Conservation (phyloP, 495 filamentous ascomycete species). For the Annulohypoxylon moriforme region DNA sequence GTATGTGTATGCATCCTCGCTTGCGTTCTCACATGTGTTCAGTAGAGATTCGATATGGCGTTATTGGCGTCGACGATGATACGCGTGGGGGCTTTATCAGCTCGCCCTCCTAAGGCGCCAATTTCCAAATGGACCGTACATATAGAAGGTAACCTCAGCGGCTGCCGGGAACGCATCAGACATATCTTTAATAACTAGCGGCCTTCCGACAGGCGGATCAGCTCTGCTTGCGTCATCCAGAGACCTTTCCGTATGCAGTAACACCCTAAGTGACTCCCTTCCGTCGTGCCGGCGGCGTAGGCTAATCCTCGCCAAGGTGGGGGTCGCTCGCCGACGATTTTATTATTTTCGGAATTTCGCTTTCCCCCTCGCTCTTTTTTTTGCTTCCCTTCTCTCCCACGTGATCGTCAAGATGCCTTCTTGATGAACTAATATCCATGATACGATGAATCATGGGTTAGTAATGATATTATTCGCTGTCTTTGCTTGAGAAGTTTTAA, state of each 20-base stretch:
- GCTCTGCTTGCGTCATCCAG: constrained; percentile 37
- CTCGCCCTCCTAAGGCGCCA: constrained; percentile 10
- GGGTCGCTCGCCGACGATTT: constrained; percentile 14
- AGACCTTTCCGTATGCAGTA: constrained; percentile 30
- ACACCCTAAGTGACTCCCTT: constrained; percentile 21
- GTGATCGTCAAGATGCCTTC: constrained; percentile 20
- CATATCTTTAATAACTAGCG: constrained; percentile 24
- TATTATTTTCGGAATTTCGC: constrained; percentile 36
- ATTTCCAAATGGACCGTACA: constrained; percentile 38
- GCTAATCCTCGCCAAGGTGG: constrained; percentile 39
- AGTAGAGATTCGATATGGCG: constrained; percentile 14
- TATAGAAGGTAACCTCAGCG: constrained; percentile 22
- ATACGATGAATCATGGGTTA: constrained; percentile 19
- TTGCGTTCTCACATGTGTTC: constrained; percentile 3
- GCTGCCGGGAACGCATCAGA: constrained; percentile 25
- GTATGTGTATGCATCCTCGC: not conserved
- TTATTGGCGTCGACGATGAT: constrained; percentile 19
- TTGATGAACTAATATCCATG: not conserved
- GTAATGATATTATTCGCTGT: not conserved
- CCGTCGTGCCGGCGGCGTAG: constrained; percentile 35
- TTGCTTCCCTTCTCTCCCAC: constrained; percentile 13
- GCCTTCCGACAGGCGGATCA: constrained; percentile 16
- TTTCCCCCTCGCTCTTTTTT: constrained; percentile 21
- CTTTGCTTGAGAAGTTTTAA: not conserved
- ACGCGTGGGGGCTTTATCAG: constrained; percentile 30